Evolutionary conservation across 1,284 basidiomycete genomes (phyloP), one percentile per base, ranked within the genome.

Genomic region (Sutorius eximius): DNA sequence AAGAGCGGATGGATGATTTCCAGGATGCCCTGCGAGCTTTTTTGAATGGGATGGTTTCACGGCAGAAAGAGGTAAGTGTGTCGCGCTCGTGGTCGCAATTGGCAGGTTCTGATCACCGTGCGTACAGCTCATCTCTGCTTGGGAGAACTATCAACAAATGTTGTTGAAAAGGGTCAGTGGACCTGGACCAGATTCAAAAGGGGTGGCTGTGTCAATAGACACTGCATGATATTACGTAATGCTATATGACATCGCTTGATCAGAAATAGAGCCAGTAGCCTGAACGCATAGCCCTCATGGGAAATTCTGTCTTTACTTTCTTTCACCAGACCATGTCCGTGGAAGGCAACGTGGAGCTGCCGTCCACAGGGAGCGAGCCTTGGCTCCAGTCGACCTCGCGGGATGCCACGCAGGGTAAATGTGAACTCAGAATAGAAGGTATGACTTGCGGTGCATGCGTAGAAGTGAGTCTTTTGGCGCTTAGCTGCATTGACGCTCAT

Each of bases 371-470:
- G 9, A 60, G 75, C 49, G 77, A 79, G 52, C 72, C 76, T 6
- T 64, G 79, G 16, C 61, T 68, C 53, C 50, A 58, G 2, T 22
- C 59, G 64, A 70, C 42, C 55, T 57, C 41, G 22, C 45, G 51
- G 13, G 57, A 46, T 20, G 56, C 58, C 13, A 59, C 56, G 9
- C 61, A 60, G 10, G 75, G 74, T 49, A 81, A 73, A 73, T 89
- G 86, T 64, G 91, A 92, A 63, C 73, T 94, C 37, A 76, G 86
- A 57, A 85, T 94, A 67, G 86, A 91, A 66, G 93, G 93, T n/a
- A 95, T 95, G 92, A 94, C 93, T 0, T 95, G 92, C 65, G 87
- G 91, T 10, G 77, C 91, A 40, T 95, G 92, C 66, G 93, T 95
- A n/a, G 87, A 93, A 82, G 91, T 90, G 64, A 62, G 83, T 71